A percentile compares a stretch with the other conserved stretches of the same genome.
Evolutionary conservation across 1,284 basidiomycete species (phyloP).

Genomic region (Ceratobasidium sp.): DNA sequence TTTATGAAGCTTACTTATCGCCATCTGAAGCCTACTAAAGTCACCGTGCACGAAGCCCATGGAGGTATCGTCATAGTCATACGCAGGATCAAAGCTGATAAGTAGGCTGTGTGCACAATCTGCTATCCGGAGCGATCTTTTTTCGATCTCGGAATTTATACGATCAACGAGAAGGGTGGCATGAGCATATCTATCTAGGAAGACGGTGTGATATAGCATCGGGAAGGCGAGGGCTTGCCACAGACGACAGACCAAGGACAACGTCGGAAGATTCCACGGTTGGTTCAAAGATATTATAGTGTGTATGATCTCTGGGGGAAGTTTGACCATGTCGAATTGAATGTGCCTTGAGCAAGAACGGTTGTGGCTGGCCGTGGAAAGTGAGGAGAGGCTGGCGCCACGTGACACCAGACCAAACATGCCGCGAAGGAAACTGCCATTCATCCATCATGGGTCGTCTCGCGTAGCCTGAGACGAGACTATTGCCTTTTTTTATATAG

Average conservation of each 20-base stretch:
- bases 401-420: too few species aligned
- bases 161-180: neutral
- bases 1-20: too few species aligned
- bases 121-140: neutral
- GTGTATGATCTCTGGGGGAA: neutral
- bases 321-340: neutral
- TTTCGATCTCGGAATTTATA: neutral
- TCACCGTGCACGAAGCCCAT: too few species aligned
- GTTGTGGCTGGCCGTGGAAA: too few species aligned
- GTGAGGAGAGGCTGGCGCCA: too few species aligned
- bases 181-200: neutral
- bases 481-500: too few species aligned
- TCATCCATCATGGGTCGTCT: too few species aligned
- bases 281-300: neutral
- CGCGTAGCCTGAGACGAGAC: too few species aligned
- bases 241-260: neutral
- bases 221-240: neutral
- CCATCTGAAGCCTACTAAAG: too few species aligned
- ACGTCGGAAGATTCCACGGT: neutral
- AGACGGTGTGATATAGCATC: neutral
- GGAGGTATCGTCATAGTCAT: neutral
- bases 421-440: too few species aligned
- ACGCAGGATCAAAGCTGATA: neutral
- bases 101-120: neutral
- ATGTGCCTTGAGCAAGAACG: too few species aligned